Conservation (phyloP, 2,329 filamentous ascomycete species). For the Alternaria gaisen region DNA sequence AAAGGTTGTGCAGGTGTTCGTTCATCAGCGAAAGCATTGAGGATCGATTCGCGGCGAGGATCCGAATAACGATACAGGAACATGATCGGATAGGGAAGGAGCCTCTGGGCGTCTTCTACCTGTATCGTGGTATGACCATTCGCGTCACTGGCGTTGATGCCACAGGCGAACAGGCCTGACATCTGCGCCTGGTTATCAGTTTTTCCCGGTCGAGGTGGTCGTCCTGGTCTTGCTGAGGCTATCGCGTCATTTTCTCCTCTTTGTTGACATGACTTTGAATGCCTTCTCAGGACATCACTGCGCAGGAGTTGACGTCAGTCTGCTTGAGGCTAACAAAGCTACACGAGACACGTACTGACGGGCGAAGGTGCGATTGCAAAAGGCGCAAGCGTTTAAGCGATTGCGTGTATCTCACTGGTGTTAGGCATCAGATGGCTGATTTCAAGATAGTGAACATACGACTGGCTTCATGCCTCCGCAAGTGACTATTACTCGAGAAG, state of each 20-base stretch:
- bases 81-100: slow-evolving; percentile 3
- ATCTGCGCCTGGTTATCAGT: background rate
- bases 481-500: background rate
- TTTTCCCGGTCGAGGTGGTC: background rate
- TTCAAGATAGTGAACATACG: background rate
- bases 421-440: background rate
- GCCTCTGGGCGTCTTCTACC: background rate
- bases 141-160: background rate
- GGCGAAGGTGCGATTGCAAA: background rate
- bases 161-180: background rate
- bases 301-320: background rate
- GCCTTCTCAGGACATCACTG: slow-evolving; percentile 11
- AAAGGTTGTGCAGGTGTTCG: slow-evolving; percentile 1
- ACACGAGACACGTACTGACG: background rate
- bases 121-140: background rate
- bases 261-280: slow-evolving; percentile 9
- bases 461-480: background rate
- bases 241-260: slow-evolving; percentile 8
- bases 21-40: slow-evolving; percentile 14
- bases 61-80: slow-evolving; percentile 26
- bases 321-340: background rate
- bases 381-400: background rate
- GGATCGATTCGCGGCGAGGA: slow-evolving; percentile 13
- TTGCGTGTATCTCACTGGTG: background rate
- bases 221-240: slow-evolving; percentile 1